These are phyloP conservation scores for Fusarium cicatricum DNA, from an alignment of 2,329 filamentous ascomycete species.

Conservation along the genomic window DNA sequence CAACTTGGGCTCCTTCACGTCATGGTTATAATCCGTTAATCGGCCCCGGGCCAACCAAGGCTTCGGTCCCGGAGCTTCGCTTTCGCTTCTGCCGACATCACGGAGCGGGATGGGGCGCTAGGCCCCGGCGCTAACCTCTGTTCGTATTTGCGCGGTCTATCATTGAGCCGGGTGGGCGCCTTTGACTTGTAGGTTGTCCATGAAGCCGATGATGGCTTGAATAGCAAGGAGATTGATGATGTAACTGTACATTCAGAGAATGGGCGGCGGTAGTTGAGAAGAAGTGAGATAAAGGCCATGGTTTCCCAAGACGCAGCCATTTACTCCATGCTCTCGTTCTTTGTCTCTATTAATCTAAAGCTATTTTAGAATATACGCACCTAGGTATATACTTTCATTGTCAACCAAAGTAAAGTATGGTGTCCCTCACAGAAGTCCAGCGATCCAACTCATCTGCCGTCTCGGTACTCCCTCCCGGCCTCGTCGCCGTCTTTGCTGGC, in stretches of 20 bases:
- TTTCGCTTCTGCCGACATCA: conserved; percentile 14
- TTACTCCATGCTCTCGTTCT: too few species aligned
- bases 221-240: too few species aligned
- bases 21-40: neutral
- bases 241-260: too few species aligned
- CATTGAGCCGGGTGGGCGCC: conserved; percentile 12
- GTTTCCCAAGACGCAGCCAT: too few species aligned
- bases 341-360: neutral
- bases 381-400: neutral
- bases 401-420: conserved; percentile 8
- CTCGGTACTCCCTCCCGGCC: conserved; percentile 17
- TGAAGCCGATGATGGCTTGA: neutral
- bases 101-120: neutral
- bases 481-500: conserved; percentile 61
- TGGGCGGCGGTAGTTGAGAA: too few species aligned
- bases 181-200: neutral
- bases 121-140: conserved; percentile 25
- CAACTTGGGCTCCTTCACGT: neutral
- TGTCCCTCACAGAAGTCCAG: conserved; percentile 20
- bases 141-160: conserved; percentile 28
- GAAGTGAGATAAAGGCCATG: too few species aligned
- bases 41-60: neutral
- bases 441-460: conserved; percentile 19
- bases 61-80: conserved; percentile 9
- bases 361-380: neutral